Conservation (phyloP, 176 grass and related monocot species). For the Dactylis glomerata region DNA sequence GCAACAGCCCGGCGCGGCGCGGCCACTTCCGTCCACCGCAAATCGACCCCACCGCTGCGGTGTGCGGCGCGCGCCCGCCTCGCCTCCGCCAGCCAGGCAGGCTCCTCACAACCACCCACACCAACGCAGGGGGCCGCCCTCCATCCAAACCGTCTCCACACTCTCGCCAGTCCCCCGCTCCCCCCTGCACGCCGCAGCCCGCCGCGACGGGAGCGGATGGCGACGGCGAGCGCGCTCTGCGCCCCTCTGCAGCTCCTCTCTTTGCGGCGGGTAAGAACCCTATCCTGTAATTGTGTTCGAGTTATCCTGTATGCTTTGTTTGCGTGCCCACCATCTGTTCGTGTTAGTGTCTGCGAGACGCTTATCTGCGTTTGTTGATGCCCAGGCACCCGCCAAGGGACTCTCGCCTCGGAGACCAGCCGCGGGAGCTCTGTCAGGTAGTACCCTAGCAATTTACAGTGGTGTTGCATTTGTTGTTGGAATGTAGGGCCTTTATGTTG, state of each 20-base stretch:
- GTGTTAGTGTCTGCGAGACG: neutral
- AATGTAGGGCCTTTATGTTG: conserved; percentile 3
- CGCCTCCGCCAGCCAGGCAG: neutral
- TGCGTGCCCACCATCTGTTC: neutral
- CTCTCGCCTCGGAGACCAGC: conserved; percentile 4
- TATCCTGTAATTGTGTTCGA: neutral
- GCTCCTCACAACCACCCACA: conserved; percentile 3
- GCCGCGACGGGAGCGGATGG: conserved; percentile 28
- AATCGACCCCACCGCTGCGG: neutral
- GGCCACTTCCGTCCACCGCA: neutral
- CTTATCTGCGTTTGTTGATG: neutral
- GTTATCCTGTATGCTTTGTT: neutral
- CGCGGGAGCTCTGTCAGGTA: conserved; percentile 25
- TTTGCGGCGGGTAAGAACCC: neutral
- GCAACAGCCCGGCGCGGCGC: too few relatives aligned
- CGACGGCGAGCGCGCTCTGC: conserved; percentile 33
- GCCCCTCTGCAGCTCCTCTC: conserved; percentile 13
- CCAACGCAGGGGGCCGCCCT: neutral
- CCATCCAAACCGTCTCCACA: conserved; percentile 21
- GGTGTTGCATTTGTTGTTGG: neutral
- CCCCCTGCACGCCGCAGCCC: neutral
- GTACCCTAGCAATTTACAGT: neutral
- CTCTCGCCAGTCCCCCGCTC: neutral
- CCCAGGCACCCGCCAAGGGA: conserved; percentile 16
- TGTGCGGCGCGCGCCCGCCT: neutral